Conservation (phyloP, 2,329 filamentous ascomycete species). For the Exophiala sp. region DNA sequence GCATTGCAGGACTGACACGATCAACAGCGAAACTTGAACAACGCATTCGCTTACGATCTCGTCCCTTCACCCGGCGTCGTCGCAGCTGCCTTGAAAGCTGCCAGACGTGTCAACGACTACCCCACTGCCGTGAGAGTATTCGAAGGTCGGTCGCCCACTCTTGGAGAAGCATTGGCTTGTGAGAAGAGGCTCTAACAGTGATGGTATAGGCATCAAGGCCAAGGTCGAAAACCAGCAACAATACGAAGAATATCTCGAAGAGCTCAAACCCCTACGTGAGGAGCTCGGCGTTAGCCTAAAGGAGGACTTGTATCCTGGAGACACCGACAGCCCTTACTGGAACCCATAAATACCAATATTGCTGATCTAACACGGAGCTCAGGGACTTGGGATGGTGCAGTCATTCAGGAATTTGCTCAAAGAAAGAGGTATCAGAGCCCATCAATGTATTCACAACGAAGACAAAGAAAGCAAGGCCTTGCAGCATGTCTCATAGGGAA, state of each 20-base stretch:
- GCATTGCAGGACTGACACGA: constrained; percentile 6
- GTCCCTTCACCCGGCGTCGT: constrained; percentile 91
- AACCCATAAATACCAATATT: constrained; percentile 20
- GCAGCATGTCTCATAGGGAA: not conserved
- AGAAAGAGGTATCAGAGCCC: no score
- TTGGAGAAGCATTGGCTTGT: constrained; percentile 5
- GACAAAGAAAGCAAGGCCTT: not conserved
- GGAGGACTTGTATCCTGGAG: constrained; percentile 81
- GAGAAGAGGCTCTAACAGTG: not conserved
- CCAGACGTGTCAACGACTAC: constrained; percentile 95
- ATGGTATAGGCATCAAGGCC: constrained; percentile 78
- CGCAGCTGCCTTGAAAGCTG: constrained; percentile 85
- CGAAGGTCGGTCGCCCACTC: constrained; percentile 67
- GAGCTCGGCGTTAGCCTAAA: constrained; percentile 89
- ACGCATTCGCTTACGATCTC: constrained; percentile 99
- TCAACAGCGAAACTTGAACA: constrained; percentile 86
- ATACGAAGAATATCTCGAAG: constrained; percentile 85
- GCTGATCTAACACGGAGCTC: not conserved
- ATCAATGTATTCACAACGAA: not conserved
- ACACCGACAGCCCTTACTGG: constrained; percentile 28
- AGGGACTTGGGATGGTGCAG: not conserved
- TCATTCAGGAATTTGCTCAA: not conserved
- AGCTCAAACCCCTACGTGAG: constrained; percentile 88
- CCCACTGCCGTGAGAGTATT: constrained; percentile 97
- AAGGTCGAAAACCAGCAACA: constrained; percentile 99